These are phyloP conservation scores for Chenopodium suecicum DNA, from an alignment of 148 eudicot species.

Conservation along the genomic window DNA sequence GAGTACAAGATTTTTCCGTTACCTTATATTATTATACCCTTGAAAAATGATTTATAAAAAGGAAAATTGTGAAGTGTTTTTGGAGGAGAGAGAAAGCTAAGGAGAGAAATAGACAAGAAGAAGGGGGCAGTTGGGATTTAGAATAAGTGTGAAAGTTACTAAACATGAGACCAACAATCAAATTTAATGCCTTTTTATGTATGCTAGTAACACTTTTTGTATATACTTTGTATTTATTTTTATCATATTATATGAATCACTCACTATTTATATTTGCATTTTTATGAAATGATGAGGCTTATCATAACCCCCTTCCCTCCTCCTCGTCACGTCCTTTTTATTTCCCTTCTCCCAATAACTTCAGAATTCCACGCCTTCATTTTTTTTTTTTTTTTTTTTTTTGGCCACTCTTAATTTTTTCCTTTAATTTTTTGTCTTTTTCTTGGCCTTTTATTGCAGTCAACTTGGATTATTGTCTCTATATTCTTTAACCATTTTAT, in stretches of 20 bases:
- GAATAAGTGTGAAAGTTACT: constrained; percentile 68
- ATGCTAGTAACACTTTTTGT: not conserved
- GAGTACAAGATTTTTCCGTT: no score
- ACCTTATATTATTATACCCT: no score
- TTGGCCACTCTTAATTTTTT: constrained; percentile 7
- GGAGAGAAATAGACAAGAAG: constrained; percentile 17
- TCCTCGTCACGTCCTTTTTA: constrained; percentile 71
- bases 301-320: constrained; percentile 47
- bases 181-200: constrained; percentile 15
- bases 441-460: not conserved
- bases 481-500: constrained; percentile 14
- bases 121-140: constrained; percentile 58
- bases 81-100: not conserved
- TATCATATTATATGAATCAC: not conserved
- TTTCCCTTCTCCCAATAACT: constrained; percentile 50
- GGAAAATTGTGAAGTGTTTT: no score
- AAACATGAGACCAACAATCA: constrained; percentile 43
- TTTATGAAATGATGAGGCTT: constrained; percentile 34
- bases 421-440: not conserved
- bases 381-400: not conserved
- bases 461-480: constrained; percentile 13
- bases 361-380: constrained; percentile 73
- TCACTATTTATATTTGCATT: not conserved
- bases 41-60: no score
- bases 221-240: no score